Conservation (phyloP, 495 filamentous ascomycete species). For the Stereocaulon alpinum region DNA sequence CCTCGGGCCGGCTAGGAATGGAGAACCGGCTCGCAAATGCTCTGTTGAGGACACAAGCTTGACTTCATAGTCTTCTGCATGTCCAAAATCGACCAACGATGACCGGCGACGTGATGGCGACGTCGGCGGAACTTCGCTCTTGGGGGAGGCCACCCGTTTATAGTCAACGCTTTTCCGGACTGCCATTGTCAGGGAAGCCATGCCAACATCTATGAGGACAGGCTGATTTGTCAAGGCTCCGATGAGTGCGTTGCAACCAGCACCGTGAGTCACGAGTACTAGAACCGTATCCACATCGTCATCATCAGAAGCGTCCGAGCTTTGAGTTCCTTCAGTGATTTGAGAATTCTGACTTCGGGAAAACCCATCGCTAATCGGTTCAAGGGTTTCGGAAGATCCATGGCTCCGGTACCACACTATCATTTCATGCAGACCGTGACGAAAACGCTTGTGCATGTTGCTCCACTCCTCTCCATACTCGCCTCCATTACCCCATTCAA, state of each 20-base stretch:
- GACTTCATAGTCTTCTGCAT: constrained; percentile 61
- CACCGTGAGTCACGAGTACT: constrained; percentile 93
- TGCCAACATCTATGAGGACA: constrained; percentile 76
- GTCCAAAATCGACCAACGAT: constrained; percentile 29
- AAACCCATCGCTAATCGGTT: constrained; percentile 27
- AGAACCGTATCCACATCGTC: constrained; percentile 64
- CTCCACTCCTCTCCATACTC: constrained; percentile 92
- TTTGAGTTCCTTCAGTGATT: constrained; percentile 3
- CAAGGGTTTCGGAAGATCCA: constrained; percentile 30
- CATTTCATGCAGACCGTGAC: constrained; percentile 62
- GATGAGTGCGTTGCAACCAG: constrained; percentile 92
- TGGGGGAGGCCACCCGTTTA: constrained; percentile 23
- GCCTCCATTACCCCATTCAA: constrained; percentile 78
- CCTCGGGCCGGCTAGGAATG: constrained; percentile 4
- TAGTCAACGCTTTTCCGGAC: constrained; percentile 47
- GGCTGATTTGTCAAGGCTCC: constrained; percentile 83
- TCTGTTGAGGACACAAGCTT: constrained; percentile 69
- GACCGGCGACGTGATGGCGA: constrained; percentile 17
- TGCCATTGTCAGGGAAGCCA: constrained; percentile 86
- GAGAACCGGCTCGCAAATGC: constrained; percentile 54
- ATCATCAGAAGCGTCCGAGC: constrained; percentile 26
- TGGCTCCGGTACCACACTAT: constrained; percentile 70
- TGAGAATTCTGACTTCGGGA: constrained; percentile 16
- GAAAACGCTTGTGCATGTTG: constrained; percentile 81
- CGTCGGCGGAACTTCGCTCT: constrained; percentile 21